Evolutionary conservation across 345 rosid genomes (phyloP).

Genomic region (Trapa incisa): DNA sequence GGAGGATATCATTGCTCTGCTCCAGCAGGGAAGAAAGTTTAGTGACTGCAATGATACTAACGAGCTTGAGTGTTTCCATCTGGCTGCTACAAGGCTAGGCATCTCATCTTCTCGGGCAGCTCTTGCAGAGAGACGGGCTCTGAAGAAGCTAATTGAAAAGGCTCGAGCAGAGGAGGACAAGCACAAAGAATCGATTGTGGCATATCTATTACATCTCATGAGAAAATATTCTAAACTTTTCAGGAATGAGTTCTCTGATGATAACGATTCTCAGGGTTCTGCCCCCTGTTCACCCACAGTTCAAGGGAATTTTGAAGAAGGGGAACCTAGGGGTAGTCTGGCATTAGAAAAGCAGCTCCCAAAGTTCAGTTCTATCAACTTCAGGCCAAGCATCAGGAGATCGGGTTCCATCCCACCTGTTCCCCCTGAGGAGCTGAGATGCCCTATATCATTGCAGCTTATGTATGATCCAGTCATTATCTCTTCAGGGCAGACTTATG

Average conservation of each 20-base stretch:
- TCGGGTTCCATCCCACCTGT: slow-evolving; percentile 59
- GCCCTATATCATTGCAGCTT: slow-evolving; percentile 91
- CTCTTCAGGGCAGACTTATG: slow-evolving; percentile 97
- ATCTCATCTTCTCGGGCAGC: slow-evolving; percentile 86
- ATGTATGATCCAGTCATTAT: slow-evolving; percentile 96
- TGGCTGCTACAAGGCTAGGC: slow-evolving; percentile 62
- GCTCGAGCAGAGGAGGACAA: slow-evolving; percentile 95
- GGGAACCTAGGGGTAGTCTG: slow-evolving; percentile 26
- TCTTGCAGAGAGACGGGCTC: slow-evolving; percentile 80
- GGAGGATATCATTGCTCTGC: slow-evolving; percentile 67
- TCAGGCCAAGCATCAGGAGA: slow-evolving; percentile 37
- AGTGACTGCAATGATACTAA: slow-evolving; percentile 41
- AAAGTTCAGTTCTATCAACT: slow-evolving; percentile 63
- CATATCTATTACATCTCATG: slow-evolving; percentile 85
- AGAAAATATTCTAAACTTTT: slow-evolving; percentile 89
- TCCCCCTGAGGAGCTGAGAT: slow-evolving; percentile 94
- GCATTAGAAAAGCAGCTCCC: slow-evolving; percentile 78
- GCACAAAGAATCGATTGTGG: slow-evolving; percentile 93
- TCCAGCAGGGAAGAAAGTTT: slow-evolving; percentile 83
- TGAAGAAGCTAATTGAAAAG: slow-evolving; percentile 82
- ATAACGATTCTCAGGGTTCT: slow-evolving; percentile 86
- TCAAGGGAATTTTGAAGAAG: slow-evolving; percentile 41
- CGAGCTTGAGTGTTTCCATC: slow-evolving; percentile 84
- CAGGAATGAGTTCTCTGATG: slow-evolving; percentile 71
- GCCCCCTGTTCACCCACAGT: slow-evolving; percentile 80